These are phyloP conservation scores for Coprinopsis cinerea DNA, from an alignment of 768 basidiomycete species.

Conservation along the genomic window DNA sequence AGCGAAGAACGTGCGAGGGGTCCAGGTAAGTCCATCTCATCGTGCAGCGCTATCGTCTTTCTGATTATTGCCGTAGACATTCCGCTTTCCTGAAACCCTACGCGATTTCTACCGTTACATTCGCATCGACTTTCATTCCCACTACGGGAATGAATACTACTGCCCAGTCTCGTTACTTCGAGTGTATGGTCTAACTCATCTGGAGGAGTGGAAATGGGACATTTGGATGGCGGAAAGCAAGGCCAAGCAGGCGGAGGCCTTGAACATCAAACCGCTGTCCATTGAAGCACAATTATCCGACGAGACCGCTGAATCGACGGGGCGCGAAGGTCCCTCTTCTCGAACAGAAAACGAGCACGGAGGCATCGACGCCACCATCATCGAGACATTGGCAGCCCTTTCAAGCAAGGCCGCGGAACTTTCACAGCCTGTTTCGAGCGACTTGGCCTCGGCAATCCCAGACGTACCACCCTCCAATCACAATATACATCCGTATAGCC, in stretches of 20 bases:
- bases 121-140: slow-evolving; percentile 87
- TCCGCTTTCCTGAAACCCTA: slow-evolving; percentile 68
- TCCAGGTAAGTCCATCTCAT: slow-evolving; percentile 61
- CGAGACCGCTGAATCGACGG: neutral
- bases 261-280: slow-evolving; percentile 22
- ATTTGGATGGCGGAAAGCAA: slow-evolving; percentile 70
- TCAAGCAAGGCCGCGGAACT: neutral
- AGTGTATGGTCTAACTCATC: slow-evolving; percentile 93
- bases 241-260: slow-evolving; percentile 34
- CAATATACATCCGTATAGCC: neutral
- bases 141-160: slow-evolving; percentile 94
- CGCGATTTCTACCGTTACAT: slow-evolving; percentile 90
- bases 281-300: neutral
- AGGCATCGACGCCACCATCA: neutral
- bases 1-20: slow-evolving; percentile 87
- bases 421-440: neutral
- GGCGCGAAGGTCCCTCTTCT: neutral
- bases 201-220: slow-evolving; percentile 95
- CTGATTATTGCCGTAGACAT: slow-evolving; percentile 41
- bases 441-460: neutral
- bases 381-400: neutral
- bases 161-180: slow-evolving; percentile 91
- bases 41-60: neutral
- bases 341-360: neutral
- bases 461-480: neutral